Percentiles rank a stretch among this genome's conserved stretches.
These are phyloP conservation scores for Xylariales sp. DNA, from an alignment of 2,329 filamentous ascomycete species.

Conservation along the genomic window DNA sequence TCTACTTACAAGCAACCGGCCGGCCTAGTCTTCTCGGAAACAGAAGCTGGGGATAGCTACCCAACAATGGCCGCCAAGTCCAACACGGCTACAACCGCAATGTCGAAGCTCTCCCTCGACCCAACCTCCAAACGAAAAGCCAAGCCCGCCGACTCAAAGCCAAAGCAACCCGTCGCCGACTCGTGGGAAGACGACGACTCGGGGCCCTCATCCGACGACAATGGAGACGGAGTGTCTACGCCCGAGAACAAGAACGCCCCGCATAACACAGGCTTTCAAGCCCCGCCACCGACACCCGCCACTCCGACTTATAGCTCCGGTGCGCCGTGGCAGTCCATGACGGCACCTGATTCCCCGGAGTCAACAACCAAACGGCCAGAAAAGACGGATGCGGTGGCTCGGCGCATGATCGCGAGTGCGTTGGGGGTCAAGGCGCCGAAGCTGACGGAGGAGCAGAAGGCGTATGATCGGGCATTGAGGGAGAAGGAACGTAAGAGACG, in stretches of 20 bases:
- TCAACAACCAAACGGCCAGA: slow-evolving; percentile 55
- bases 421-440: slow-evolving; percentile 76
- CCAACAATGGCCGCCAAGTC: too few relatives aligned
- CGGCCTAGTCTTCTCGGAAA: background rate
- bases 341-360: slow-evolving; percentile 5
- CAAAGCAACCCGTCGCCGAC: slow-evolving; percentile 51
- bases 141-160: slow-evolving; percentile 8
- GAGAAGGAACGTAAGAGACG: slow-evolving; percentile 78
- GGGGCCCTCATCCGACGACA: slow-evolving; percentile 35
- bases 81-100: slow-evolving; percentile 18
- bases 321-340: slow-evolving; percentile 19
- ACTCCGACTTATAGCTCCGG: slow-evolving; percentile 41
- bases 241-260: slow-evolving; percentile 17
- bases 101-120: slow-evolving; percentile 27
- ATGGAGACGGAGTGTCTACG: slow-evolving; percentile 25
- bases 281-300: slow-evolving; percentile 65
- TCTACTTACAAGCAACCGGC: too few relatives aligned
- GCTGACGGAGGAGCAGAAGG: slow-evolving; percentile 81
- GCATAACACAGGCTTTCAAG: slow-evolving; percentile 30
- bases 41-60: background rate
- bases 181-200: slow-evolving; percentile 73
- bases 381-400: slow-evolving; percentile 89
- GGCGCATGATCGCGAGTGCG: slow-evolving; percentile 83
- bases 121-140: background rate
- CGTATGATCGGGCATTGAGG: slow-evolving; percentile 76